Evolutionary conservation across 768 basidiomycete species (phyloP), one percentile per base, ranked within the genome.

Genomic region (Agaricus bisporus): DNA sequence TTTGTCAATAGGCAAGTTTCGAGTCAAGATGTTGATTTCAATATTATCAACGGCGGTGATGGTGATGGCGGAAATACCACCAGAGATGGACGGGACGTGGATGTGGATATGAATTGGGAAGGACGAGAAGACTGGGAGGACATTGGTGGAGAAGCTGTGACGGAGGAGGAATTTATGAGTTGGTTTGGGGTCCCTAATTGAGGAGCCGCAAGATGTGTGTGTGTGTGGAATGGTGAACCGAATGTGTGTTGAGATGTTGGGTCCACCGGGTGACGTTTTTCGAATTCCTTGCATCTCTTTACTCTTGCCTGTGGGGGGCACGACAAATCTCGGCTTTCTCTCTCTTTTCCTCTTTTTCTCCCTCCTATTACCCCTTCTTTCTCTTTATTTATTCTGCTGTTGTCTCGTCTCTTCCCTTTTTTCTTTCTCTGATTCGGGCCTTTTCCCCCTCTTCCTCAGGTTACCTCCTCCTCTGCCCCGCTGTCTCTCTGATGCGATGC

Each of bases 81-180:
- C 8, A 7, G 8, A 11, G 32, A 32, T 7, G 32, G 32, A 11
- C 32, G 11, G 11, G 11, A 32, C 11, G 32, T 32, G 43, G 26
- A 41, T 47, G 25, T 38, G 1, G 48, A 49, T 37, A 49, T 47
- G 44, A 45, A 39, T 1, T 46, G 52, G 52, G 41, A 36, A 11
- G 52, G 52, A 12, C 32, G 52, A n/a, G 52, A 54, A 20, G 52
- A 44, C n/a, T 47, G 45, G 52, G 52, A 54, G 38, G 51, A 46
- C 28, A 26, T 53, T 47, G 44, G 14, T 20, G 37, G 38, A 11
- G 52, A 54, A 36, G 7, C 8, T 32, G 42, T 54, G 44, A 39
- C 36, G 10, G 52, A 54, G 45, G 52, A 54, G 17, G 45, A 54
- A 12, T 39, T 54, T 18, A 9, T 28, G n/a, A 48, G 29, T 14